These are phyloP conservation scores for Peniophora sp. DNA, from an alignment of 1,284 basidiomycete genomes.

Conservation along the genomic window DNA sequence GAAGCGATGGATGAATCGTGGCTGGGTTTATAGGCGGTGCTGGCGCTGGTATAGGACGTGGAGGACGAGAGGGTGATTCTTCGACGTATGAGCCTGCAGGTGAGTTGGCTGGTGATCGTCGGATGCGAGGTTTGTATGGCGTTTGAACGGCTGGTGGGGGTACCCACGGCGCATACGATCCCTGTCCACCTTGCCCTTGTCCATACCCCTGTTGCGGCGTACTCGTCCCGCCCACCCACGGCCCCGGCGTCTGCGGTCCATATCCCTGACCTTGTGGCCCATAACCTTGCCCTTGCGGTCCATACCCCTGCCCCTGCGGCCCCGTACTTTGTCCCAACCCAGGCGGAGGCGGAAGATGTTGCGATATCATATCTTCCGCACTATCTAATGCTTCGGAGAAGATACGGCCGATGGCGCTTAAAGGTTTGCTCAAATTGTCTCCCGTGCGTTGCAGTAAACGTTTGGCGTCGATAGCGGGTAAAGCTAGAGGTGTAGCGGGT, in stretches of 20 bases:
- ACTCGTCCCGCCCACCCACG: too few relatives aligned
- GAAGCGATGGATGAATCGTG: not conserved
- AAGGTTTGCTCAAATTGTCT: conserved; percentile 81
- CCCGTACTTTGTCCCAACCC: conserved; percentile 14
- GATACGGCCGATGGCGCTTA: conserved; percentile 81
- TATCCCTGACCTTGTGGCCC: too few relatives aligned
- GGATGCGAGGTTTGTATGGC: conserved; percentile 67
- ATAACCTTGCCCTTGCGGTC: conserved; percentile 4
- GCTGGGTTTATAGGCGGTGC: conserved; percentile 4
- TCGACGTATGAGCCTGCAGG: conserved; percentile 14
- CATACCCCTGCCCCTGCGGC: not conserved
- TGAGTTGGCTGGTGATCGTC: conserved; percentile 26
- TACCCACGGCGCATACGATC: conserved; percentile 16
- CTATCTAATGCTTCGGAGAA: conserved; percentile 72
- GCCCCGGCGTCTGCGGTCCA: too few relatives aligned
- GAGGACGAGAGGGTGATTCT: conserved; percentile 17
- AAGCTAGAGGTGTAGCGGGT: conserved; percentile 68
- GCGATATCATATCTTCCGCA: conserved; percentile 24
- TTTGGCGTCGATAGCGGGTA: conserved; percentile 73
- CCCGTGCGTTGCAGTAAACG: conserved; percentile 82
- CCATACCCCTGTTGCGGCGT: not conserved
- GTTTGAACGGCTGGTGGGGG: conserved; percentile 43
- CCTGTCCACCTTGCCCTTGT: conserved; percentile 9
- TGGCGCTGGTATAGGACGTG: conserved; percentile 28
- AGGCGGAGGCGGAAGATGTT: conserved; percentile 4